phyloP scores from a whole-genome alignment of 768 basidiomycete species.

The Suillus alpinus region DNA sequence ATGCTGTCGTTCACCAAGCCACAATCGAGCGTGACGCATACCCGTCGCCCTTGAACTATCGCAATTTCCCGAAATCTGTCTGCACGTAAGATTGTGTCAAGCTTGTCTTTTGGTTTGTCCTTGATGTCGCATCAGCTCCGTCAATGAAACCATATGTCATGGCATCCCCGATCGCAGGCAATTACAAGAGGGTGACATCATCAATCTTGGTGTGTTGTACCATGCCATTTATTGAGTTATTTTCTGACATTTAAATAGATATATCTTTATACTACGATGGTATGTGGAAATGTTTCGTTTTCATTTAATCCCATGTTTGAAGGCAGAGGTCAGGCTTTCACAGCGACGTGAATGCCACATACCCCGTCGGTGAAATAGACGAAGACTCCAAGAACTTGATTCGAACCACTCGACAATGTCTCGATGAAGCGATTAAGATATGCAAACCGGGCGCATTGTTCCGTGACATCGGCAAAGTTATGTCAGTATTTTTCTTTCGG shows the following conservation, averaged over 20 bases:
- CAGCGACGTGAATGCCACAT: constrained; percentile 89
- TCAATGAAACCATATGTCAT: constrained; percentile 97
- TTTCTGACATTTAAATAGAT: constrained; percentile 44
- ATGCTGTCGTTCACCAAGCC: constrained; percentile 90
- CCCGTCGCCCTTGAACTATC: constrained; percentile 92
- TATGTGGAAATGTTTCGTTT: constrained; percentile 20
- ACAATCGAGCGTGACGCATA: constrained; percentile 89
- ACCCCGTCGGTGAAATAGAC: constrained; percentile 84
- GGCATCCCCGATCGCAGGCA: constrained; percentile 89
- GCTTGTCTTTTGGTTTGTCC: constrained; percentile 1
- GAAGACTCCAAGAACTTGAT: constrained; percentile 83
- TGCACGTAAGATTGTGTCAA: constrained; percentile 71
- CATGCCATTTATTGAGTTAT: constrained; percentile 6
- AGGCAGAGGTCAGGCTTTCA: constrained; percentile 64
- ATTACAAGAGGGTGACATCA: constrained; percentile 88
- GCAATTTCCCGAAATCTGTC: constrained; percentile 89
- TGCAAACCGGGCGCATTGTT: constrained; percentile 94
- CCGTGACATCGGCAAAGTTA: constrained; percentile 82
- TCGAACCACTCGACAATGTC: constrained; percentile 72
- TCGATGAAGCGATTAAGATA: constrained; percentile 86
- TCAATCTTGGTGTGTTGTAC: constrained; percentile 75
- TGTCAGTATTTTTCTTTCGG: constrained; percentile 49
- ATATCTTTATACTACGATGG: constrained; percentile 80
- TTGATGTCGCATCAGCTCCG: constrained; percentile 47
- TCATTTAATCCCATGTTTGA: constrained; percentile 1